Conservation (phyloP, 129 eudicot species). For the Flaveria brownii region DNA sequence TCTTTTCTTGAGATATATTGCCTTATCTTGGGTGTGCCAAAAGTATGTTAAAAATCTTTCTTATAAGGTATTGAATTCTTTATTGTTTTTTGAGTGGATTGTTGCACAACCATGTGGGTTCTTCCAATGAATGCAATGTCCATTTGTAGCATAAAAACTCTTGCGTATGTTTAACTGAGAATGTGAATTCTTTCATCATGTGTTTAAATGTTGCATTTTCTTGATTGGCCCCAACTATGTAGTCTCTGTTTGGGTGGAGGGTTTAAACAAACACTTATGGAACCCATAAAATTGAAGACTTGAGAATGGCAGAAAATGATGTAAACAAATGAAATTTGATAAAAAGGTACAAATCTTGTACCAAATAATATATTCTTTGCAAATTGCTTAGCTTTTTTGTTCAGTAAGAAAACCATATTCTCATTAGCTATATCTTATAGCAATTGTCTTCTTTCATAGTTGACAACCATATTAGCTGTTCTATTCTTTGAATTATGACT, state of each 20-base stretch:
- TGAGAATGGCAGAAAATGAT: not conserved
- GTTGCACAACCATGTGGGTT: not conserved
- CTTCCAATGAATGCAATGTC: not conserved
- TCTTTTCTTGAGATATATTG: not conserved
- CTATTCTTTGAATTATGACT: not conserved
- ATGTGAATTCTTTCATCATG: not conserved
- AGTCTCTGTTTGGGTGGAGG: slow-evolving; percentile 1
- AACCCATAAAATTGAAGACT: not conserved
- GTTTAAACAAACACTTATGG: not conserved
- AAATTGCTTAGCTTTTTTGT: not conserved
- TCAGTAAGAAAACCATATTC: not conserved
- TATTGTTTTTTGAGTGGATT: not conserved
- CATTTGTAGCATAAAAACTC: not conserved
- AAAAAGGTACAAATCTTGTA: not conserved
- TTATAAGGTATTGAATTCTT: not conserved
- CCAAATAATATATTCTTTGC: not conserved
- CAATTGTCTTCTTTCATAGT: not conserved
- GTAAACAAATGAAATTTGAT: not conserved
- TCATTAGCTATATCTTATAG: not conserved
- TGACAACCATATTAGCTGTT: not conserved
- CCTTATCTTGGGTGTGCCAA: not conserved
- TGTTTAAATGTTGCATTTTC: slow-evolving; percentile 10
- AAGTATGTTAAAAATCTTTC: not conserved
- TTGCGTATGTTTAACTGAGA: not conserved
- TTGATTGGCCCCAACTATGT: not conserved